Evolutionary conservation across 2,329 filamentous ascomycete species (phyloP).

Genomic region (Neofusicoccum cordaticola): DNA sequence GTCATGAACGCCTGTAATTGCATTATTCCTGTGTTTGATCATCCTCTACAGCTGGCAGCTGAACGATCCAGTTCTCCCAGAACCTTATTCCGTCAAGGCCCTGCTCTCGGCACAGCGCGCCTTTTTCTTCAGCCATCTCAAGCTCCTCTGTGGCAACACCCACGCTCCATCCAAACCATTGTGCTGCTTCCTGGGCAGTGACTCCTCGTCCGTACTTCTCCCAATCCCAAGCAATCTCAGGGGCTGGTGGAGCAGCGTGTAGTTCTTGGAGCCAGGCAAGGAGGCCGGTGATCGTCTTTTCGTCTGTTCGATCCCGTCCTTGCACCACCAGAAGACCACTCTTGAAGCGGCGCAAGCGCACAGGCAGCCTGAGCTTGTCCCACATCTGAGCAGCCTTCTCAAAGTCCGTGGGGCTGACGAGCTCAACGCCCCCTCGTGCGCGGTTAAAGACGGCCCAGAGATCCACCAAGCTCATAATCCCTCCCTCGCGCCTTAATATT

Average conservation of each 20-base stretch:
- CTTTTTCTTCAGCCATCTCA: slow-evolving; percentile 93
- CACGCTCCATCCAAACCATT: slow-evolving; percentile 93
- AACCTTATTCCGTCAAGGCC: slow-evolving; percentile 87
- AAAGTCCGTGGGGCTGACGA: slow-evolving; percentile 89
- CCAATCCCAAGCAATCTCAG: slow-evolving; percentile 73
- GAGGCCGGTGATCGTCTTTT: slow-evolving; percentile 77
- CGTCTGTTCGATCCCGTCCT: slow-evolving; percentile 81
- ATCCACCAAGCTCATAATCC: slow-evolving; percentile 40
- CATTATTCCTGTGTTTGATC: not conserved
- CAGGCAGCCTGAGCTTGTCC: slow-evolving; percentile 81
- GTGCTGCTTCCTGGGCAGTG: slow-evolving; percentile 83
- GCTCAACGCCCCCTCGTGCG: slow-evolving; percentile 85
- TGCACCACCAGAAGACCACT: slow-evolving; percentile 95
- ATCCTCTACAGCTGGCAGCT: slow-evolving; percentile 7
- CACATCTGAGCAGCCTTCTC: slow-evolving; percentile 85
- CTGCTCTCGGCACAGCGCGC: slow-evolving; percentile 84
- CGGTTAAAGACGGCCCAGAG: slow-evolving; percentile 74
- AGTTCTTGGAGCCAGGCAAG: slow-evolving; percentile 74
- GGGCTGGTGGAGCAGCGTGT: slow-evolving; percentile 62
- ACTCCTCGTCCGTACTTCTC: slow-evolving; percentile 75
- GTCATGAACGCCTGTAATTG: not conserved
- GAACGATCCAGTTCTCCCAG: slow-evolving; percentile 70
- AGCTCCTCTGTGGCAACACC: slow-evolving; percentile 93
- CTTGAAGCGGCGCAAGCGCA: slow-evolving; percentile 83
- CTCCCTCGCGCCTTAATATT: slow-evolving; percentile 35